Base-by-base conservation (phyloP, 768 basidiomycete genomes). In the Phlebiopsis flavidoalba region DNA sequence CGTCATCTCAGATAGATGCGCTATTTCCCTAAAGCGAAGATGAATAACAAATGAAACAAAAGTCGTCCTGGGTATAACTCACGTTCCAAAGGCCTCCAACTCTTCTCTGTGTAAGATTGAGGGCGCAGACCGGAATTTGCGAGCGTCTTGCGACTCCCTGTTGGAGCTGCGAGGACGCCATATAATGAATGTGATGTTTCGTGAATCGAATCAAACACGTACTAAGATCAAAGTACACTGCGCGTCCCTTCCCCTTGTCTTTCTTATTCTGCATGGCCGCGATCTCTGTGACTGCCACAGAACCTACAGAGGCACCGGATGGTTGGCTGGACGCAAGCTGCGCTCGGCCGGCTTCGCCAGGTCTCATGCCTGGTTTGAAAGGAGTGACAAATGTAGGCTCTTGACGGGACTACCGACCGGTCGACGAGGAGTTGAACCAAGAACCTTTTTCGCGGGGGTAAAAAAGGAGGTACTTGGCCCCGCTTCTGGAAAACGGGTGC, bases 1-100 rank as follows among this genome's bases (percentile, higher is more conserved):
- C 1, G 80, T 82, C 48, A 89, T 82, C 66, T 82, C 80, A 22
- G 68, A 67, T 1, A 90, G 75, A 61, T 82, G 84, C 31, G 71
- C 63, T 17, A 79, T 60, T 65, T 83, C 78, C 63, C 87, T 89
- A 61, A 10, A n/a, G 50, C 33, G 50, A 24, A 11, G 50, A 8
- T 10, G 8, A 22, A 51, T 51, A n/a, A 10, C 8, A 6, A 26
- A 10, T 51, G 24, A 24, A 5, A 46, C 46, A 43, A 17, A 31
- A 31, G 6, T 31, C 3, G 2, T 31, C 26, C 6, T 31, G 3
- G 6, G 26, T n/a, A 33, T n/a, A 11, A 58, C 68, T 26, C 57
- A 71, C 70, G 69, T 65, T 37, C 69, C 70, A 64, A 67, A 63
- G 8, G 55, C 35, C 26, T 65, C 65, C 19, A 72, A 58, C 26